Evolutionary conservation across 2,329 filamentous ascomycete species (phyloP).

Genomic region (Sphaceloma murrayae): DNA sequence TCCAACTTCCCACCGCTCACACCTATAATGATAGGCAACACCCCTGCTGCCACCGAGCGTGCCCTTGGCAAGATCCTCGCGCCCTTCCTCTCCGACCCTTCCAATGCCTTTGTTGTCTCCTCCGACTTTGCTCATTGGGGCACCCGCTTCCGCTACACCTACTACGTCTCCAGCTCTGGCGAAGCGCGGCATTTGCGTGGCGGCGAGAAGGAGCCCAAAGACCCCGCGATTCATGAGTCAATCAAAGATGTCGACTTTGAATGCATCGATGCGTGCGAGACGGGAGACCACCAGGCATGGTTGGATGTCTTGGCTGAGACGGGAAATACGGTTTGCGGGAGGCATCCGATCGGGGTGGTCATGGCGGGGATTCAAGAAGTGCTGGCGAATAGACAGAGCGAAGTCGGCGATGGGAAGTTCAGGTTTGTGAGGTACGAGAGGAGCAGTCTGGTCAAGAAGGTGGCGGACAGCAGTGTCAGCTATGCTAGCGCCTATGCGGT

Average conservation of each 20-base stretch:
- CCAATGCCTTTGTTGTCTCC: constrained; percentile 76
- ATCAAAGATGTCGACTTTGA: constrained; percentile 71
- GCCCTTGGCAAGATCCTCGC: constrained; percentile 61
- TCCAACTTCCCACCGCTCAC: constrained; percentile 63
- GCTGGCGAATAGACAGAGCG: constrained; percentile 24
- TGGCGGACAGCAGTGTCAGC: constrained; percentile 77
- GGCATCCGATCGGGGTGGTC: constrained; percentile 86
- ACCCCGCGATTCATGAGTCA: constrained; percentile 64
- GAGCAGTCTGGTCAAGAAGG: constrained; percentile 61
- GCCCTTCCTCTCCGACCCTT: constrained; percentile 64
- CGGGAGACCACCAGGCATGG: constrained; percentile 62
- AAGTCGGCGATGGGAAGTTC: constrained; percentile 39
- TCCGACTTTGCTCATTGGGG: constrained; percentile 99
- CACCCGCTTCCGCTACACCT: constrained; percentile 68
- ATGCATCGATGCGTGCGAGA: constrained; percentile 77
- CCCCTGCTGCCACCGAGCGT: constrained; percentile 55
- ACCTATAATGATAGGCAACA: constrained; percentile 77
- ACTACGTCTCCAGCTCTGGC: constrained; percentile 52
- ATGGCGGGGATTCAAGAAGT: constrained; percentile 77
- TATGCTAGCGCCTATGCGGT: constrained; percentile 89
- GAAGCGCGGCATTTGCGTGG: constrained; percentile 35
- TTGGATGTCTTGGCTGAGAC: constrained; percentile 59
- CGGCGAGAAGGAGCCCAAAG: constrained; percentile 35
- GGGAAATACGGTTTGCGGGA: constrained; percentile 84
- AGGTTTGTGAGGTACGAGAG: constrained; percentile 79